Evolutionary conservation across 2,329 filamentous ascomycete species (phyloP).

Genomic region (Calonectria naviculata): DNA sequence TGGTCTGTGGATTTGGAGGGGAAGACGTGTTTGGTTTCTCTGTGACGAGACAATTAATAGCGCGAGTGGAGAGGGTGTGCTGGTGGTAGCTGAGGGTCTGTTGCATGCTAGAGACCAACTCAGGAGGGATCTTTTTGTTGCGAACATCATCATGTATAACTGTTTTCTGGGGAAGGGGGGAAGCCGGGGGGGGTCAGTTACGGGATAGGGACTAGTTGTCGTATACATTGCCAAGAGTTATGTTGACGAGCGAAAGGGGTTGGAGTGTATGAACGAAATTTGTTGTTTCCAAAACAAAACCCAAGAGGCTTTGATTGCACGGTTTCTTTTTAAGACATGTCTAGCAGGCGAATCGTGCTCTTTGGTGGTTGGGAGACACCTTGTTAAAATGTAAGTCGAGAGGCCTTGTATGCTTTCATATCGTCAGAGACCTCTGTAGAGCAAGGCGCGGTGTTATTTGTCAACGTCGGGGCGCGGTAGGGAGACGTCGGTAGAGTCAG

Average conservation of each 20-base stretch:
- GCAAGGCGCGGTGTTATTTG: not conserved
- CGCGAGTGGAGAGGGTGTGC: not conserved
- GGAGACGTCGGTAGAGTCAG: not conserved
- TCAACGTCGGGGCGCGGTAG: too few species aligned
- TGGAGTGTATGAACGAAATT: conserved; percentile 19
- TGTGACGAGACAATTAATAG: conserved; percentile 6
- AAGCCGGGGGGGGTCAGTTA: not conserved
- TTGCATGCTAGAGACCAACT: conserved; percentile 13
- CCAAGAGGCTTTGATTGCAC: not conserved
- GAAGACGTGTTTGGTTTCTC: conserved; percentile 22
- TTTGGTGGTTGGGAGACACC: not conserved
- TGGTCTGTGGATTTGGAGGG: conserved; percentile 33
- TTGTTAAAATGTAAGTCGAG: not conserved
- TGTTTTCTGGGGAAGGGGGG: conserved; percentile 16
- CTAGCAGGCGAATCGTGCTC: not conserved
- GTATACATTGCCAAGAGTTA: conserved; percentile 18
- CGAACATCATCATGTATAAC: conserved; percentile 23
- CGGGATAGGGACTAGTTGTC: conserved; percentile 5
- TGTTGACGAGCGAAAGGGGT: conserved; percentile 18
- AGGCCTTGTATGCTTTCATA: not conserved
- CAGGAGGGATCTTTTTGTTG: conserved; percentile 15
- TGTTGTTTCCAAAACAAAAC: conserved; percentile 20
- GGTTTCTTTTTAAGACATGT: not conserved
- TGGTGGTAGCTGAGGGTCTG: conserved; percentile 6
- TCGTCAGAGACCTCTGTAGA: not conserved